Conservation (phyloP, 2,329 filamentous ascomycete species). For the Trichoderma semiorbis region DNA sequence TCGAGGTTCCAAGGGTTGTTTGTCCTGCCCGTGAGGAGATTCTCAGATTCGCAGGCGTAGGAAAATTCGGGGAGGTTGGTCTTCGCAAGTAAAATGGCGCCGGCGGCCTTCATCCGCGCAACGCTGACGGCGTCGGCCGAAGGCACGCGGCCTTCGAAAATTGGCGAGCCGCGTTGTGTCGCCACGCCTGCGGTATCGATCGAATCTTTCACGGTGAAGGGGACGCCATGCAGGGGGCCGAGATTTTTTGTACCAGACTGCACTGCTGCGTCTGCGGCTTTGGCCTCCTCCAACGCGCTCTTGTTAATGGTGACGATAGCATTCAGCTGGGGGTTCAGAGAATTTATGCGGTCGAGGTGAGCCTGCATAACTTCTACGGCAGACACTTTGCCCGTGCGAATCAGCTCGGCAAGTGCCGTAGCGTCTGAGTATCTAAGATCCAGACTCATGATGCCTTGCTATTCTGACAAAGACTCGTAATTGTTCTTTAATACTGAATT, state of each 20-base stretch:
- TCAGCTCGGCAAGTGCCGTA: background rate
- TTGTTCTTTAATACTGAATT: too few relatives aligned
- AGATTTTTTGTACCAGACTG: too few relatives aligned
- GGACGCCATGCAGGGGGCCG: background rate
- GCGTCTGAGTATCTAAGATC: slow-evolving; percentile 1
- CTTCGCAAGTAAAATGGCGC: background rate
- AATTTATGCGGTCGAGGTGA: background rate
- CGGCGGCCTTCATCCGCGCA: background rate
- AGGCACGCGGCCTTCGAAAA: background rate
- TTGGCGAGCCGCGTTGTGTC: background rate
- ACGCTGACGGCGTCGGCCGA: background rate
- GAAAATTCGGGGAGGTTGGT: background rate
- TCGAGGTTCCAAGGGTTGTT: background rate
- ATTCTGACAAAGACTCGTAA: too few relatives aligned
- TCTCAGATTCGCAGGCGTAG: background rate
- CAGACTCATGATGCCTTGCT: background rate
- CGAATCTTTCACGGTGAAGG: background rate
- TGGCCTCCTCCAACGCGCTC: too few relatives aligned
- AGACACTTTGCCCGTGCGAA: slow-evolving; percentile 1
- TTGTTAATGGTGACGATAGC: background rate
- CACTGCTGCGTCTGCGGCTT: too few relatives aligned
- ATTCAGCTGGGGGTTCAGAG: background rate
- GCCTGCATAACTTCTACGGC: background rate
- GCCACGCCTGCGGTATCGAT: background rate
- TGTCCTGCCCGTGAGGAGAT: background rate